Conservation (phyloP, 441 rosid species). For the Francoa sonchifolia region DNA sequence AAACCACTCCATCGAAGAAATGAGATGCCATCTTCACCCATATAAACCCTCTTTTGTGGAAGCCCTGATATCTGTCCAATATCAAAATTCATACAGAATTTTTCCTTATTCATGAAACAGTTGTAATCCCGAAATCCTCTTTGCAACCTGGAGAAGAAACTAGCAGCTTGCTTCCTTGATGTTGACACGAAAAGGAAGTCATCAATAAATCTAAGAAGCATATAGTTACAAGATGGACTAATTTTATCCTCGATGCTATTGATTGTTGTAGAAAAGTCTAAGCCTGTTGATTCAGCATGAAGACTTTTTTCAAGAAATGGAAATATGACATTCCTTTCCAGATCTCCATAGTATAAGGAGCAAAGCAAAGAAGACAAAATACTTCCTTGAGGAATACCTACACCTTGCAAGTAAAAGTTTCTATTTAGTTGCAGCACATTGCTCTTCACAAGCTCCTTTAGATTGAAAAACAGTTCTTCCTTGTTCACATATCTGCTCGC, state of each 20-base stretch:
- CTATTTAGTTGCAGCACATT: conserved; percentile 47
- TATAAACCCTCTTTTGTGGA: conserved; percentile 30
- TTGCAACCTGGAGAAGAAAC: conserved; percentile 36
- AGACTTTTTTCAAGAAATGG: conserved; percentile 45
- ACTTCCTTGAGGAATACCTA: conserved; percentile 90
- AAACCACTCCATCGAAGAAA: conserved; percentile 81
- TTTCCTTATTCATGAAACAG: conserved; percentile 67
- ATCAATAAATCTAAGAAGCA: conserved; percentile 65
- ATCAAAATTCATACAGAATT: conserved; percentile 57
- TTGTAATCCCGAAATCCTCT: conserved; percentile 64
- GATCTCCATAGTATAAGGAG: conserved; percentile 75
- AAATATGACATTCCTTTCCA: conserved; percentile 56
- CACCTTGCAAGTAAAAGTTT: conserved; percentile 42
- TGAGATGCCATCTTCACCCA: conserved; percentile 40
- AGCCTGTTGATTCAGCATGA: conserved; percentile 14
- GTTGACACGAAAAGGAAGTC: conserved; percentile 77
- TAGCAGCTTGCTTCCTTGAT: conserved; percentile 54
- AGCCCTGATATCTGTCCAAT: conserved; percentile 19
- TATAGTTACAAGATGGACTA: conserved; percentile 20
- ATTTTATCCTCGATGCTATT: conserved; percentile 12
- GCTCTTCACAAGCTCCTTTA: conserved; percentile 49
- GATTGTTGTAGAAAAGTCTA: too few relatives aligned
- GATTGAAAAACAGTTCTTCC: conserved; percentile 25
- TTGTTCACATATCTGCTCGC: conserved; percentile 18
- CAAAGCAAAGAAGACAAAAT: conserved; percentile 61